A percentile compares a stretch with the other conserved stretches of the same genome.
phyloP scores from a whole-genome alignment of 495 filamentous ascomycete species.

The Penicillium pancosmium region DNA sequence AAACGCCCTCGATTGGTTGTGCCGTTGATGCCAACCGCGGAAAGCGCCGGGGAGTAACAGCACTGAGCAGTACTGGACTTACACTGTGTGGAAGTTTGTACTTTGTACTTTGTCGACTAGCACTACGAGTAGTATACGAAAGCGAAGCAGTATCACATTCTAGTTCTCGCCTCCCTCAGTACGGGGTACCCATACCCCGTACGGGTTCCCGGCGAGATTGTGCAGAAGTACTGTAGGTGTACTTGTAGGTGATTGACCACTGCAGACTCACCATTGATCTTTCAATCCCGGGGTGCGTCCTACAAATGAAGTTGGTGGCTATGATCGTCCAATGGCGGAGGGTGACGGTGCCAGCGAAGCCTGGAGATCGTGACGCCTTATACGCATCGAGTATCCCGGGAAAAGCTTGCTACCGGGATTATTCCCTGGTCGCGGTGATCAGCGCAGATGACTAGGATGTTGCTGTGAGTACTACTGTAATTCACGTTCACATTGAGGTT shows the following conservation, averaged over 20 bases:
- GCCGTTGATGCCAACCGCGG: slow-evolving; percentile 22
- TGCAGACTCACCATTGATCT: background rate
- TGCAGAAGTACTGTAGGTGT: too few species aligned
- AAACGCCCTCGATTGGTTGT: slow-evolving; percentile 14
- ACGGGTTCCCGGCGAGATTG: too few species aligned
- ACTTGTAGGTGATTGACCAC: too few species aligned
- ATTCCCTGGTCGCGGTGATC: slow-evolving; percentile 8
- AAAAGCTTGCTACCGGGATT: slow-evolving; percentile 14
- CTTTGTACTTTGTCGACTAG: too few species aligned
- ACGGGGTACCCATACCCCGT: too few species aligned
- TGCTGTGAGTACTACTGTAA: too few species aligned
- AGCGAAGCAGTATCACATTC: background rate
- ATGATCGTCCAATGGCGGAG: background rate
- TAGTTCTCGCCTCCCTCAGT: too few species aligned
- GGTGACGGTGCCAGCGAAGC: background rate
- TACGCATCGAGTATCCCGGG: slow-evolving; percentile 7
- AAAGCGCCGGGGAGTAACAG: slow-evolving; percentile 23
- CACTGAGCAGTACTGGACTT: too few species aligned
- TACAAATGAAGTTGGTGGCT: background rate
- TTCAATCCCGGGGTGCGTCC: background rate
- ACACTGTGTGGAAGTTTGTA: too few species aligned
- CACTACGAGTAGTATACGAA: background rate
- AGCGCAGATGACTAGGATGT: background rate
- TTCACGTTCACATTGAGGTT: too few species aligned
- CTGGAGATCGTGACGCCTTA: background rate